Evolutionary conservation across 2,329 filamentous ascomycete species (phyloP), one percentile per base, ranked within the genome.

Genomic region (Pseudonectria foliicola): DNA sequence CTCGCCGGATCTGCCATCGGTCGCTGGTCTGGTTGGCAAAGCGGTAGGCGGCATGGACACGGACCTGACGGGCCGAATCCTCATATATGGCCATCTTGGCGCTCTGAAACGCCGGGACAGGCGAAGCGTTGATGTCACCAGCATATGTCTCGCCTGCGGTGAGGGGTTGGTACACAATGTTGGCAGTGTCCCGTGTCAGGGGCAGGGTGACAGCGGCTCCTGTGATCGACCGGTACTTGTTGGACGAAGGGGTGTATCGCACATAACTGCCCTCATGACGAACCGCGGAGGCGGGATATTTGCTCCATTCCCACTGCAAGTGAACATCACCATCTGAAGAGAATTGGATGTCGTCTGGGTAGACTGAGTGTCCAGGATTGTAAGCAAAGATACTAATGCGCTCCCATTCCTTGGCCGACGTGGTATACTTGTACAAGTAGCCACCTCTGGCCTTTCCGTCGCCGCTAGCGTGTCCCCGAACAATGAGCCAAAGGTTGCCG

Each of bases 221-320:
- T 29, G 32, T 40, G 24, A 31, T 45, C 3, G 49, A 50, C 0
- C 34, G 34, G 27, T 41, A 53, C 1, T 31, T 31, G 15, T 43
- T 38, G 1, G 46, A 45, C 1, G 49, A 53, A 3, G 50, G 50
- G 0, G 30, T 40, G 15, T 53, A 53, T 6, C 50, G 46, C 2
- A 48, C 31, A 35, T 53, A 53, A 11, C 48, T 51, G 29, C 49
- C 50, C 29, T 53, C 43, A 12, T 53, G 50, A 14, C 50, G 50
- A 30, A 40, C 45, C 4, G 29, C 49, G 13, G 50, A 53, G 7
- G 50, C 48, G 7, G 50, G 50, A 24, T 43, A 49, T 31, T 53
- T 51, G 38, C 41, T 43, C 50, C 50, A 53, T 26, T 53, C 50
- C 50, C 50, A 53, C 27, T 53, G 49, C 4, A 53, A 18, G 29